Evolutionary conservation across 2,329 filamentous ascomycete genomes (phyloP).

Genomic region (Lachnellula subtilissima): DNA sequence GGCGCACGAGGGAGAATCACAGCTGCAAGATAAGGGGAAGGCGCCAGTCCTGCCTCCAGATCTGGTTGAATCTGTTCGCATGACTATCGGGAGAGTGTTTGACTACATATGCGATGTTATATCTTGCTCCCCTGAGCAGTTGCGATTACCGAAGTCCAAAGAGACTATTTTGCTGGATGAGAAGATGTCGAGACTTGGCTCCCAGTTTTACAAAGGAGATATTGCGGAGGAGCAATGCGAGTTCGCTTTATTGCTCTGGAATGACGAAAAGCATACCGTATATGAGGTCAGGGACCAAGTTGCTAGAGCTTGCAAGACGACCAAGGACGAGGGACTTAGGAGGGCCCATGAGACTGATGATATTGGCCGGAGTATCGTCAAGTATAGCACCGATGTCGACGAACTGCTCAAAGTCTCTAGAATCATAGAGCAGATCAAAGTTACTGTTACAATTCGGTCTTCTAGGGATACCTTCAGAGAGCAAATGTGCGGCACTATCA

Average conservation of each 20-base stretch:
- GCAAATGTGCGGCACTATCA: constrained; percentile 96
- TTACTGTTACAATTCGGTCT: constrained; percentile 92
- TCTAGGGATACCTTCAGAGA: constrained; percentile 93
- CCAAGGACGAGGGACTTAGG: constrained; percentile 60
- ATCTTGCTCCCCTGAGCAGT: constrained; percentile 93
- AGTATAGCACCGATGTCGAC: constrained; percentile 67
- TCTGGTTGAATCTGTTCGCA: constrained; percentile 69
- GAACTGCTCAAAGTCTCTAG: constrained; percentile 72
- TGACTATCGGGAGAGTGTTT: constrained; percentile 78
- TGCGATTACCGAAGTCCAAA: constrained; percentile 78
- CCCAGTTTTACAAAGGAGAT: constrained; percentile 69
- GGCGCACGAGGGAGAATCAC: constrained; percentile 44
- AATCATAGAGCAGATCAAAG: constrained; percentile 89
- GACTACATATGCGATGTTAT: constrained; percentile 98
- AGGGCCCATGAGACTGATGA: constrained; percentile 87
- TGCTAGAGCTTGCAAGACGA: constrained; percentile 76
- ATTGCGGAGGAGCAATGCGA: constrained; percentile 61
- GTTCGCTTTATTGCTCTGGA: constrained; percentile 87
- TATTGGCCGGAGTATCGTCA: constrained; percentile 79
- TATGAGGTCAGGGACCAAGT: constrained; percentile 88
- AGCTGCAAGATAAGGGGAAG: constrained; percentile 54
- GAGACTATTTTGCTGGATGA: constrained; percentile 81
- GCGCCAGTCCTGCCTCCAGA: constrained; percentile 64
- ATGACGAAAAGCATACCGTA: constrained; percentile 97
- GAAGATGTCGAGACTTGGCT: constrained; percentile 67